Percentiles rank a stretch among this genome's conserved stretches.
These are phyloP conservation scores for Pseudogymnoascus sp. DNA, from an alignment of 2,329 filamentous ascomycete species.

Conservation along the genomic window DNA sequence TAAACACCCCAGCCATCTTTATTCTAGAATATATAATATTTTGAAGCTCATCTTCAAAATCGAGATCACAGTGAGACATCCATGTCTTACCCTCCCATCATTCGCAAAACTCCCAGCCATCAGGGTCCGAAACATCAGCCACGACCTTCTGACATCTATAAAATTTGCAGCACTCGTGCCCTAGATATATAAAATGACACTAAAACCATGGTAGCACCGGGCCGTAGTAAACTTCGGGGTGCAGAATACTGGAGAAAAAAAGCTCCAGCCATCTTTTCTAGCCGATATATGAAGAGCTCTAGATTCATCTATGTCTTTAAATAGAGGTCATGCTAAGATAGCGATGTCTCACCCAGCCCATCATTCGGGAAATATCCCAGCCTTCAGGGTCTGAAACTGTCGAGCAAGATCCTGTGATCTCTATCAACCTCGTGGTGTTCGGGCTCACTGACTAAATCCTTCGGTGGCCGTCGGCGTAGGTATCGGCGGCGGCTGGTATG, in stretches of 20 bases:
- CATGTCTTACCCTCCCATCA: not conserved
- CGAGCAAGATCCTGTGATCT: not conserved
- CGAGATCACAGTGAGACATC: not conserved
- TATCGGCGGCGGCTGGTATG: not conserved
- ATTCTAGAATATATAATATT: not conserved
- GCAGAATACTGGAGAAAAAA: too few species aligned
- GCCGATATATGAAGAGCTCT: not conserved
- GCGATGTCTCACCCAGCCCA: not conserved
- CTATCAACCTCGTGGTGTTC: not conserved
- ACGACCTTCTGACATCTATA: not conserved
- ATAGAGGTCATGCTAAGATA: slow-evolving; percentile 5
- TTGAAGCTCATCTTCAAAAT: not conserved
- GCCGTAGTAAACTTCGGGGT: not conserved
- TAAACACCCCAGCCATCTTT: not conserved
- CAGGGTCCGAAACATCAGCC: not conserved
- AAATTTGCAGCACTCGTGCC: not conserved
- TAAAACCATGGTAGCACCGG: not conserved
- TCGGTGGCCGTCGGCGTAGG: not conserved
- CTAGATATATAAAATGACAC: not conserved
- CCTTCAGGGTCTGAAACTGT: not conserved
- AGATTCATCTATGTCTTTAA: not conserved
- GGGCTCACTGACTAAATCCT: not conserved
- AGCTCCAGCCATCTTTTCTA: not conserved
- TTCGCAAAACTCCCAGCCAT: not conserved
- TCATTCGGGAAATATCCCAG: not conserved